These are phyloP conservation scores for Yamadazyma trypodendri DNA, from an alignment of 1,139 yeast genomes.

Conservation along the genomic window DNA sequence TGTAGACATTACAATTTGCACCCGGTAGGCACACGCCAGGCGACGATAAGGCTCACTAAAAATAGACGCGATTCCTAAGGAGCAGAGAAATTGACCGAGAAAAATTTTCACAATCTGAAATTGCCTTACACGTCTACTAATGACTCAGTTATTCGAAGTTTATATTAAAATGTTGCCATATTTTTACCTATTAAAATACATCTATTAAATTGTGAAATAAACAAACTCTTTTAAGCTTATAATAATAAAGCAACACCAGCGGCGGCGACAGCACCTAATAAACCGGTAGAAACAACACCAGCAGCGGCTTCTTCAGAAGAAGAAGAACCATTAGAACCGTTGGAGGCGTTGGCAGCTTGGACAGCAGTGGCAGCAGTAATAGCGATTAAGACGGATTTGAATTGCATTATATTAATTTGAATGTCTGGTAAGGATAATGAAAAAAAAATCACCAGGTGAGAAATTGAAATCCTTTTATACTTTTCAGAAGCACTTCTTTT, in stretches of 20 bases:
- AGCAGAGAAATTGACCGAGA: not conserved
- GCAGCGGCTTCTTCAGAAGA: slow-evolving; percentile 24
- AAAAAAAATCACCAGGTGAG: slow-evolving; percentile 3
- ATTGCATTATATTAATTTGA: slow-evolving; percentile 37
- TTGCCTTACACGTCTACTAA: not conserved
- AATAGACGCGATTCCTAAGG: not conserved
- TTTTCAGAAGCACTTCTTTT: slow-evolving; percentile 5
- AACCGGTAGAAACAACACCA: slow-evolving; percentile 34
- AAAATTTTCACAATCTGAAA: not conserved
- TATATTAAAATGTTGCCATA: slow-evolving; percentile 4
- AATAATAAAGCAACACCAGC: slow-evolving; percentile 48
- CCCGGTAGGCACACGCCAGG: not conserved
- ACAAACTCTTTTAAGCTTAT: slow-evolving; percentile 22
- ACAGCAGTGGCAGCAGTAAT: slow-evolving; percentile 46
- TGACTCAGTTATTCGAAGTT: slow-evolving; percentile 1
- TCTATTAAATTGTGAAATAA: slow-evolving; percentile 10
- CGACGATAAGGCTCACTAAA: not conserved
- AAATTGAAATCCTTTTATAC: slow-evolving; percentile 11
- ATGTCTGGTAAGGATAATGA: slow-evolving; percentile 5
- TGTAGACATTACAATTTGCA: not conserved
- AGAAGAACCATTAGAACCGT: slow-evolving; percentile 18
- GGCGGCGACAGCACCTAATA: slow-evolving; percentile 41
- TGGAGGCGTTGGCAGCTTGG: slow-evolving; percentile 38
- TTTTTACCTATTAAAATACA: slow-evolving; percentile 10
- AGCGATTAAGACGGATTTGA: slow-evolving; percentile 45